Evolutionary conservation across 2,329 filamentous ascomycete genomes (phyloP), one percentile per base, ranked within the genome.

Genomic region (Cordyceps cicadae): DNA sequence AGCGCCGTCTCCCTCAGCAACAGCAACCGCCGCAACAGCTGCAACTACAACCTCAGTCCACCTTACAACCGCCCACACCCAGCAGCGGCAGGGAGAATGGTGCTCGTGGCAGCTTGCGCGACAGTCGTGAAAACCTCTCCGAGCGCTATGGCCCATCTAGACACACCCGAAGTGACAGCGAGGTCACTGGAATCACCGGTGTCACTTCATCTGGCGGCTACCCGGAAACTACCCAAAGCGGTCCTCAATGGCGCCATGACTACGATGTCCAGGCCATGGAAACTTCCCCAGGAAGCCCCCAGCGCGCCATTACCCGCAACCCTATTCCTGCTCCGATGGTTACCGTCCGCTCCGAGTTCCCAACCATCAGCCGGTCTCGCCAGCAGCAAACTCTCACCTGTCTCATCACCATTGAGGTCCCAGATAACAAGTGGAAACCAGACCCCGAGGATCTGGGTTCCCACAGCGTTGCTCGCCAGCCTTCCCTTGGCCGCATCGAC

Each of bases 191-290:
- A 17, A 79, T 81, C 41, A 79, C 84, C 11, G 60, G 60, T 19
- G 78, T 83, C 29, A 81, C 86, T 11, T 94, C 91, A 1, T 92
- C 90, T 1, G 85, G 82, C 24, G 91, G 92, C 51, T 96, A 95
- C 69, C 82, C 87, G 29, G 89, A 93, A 64, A 87, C 87, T 3
- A 85, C 86, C 17, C 86, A 90, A 67, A 87, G 84, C 68, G 83
- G 82, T 7, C 84, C 84, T 43, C 81, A 82, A 46, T 85, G 92
- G 67, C 87, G 89, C 60, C 92, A 97, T 70, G 93, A 97, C 71
- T 97, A 96, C 69, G 94, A 97, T 70, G 85, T 96, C 17, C 93
- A 97, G 72, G 92, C 92, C 3, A 96, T 97, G 90, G 93, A 97
- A 73, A 90, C 90, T 0, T 88, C 87, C 39, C 80, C 95, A 19